phyloP scores from a whole-genome alignment of 371 early-diverging fungal genomes.

The Parasitella parasitica region DNA sequence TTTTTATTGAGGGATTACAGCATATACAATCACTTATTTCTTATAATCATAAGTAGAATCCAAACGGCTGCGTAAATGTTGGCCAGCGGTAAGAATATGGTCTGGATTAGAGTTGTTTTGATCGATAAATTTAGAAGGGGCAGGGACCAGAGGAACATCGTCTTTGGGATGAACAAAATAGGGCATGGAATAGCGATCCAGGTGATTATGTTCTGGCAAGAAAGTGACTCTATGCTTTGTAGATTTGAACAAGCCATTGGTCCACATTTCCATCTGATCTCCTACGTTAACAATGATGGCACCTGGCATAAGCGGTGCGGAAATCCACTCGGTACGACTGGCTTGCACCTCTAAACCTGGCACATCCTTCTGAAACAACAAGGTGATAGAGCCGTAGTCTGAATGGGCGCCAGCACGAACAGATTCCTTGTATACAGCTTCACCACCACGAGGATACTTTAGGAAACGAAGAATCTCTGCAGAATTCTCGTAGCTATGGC shows the following conservation, averaged over 20 bases:
- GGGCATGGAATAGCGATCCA: slow-evolving; percentile 71
- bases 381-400: slow-evolving; percentile 74
- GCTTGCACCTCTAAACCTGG: slow-evolving; percentile 69
- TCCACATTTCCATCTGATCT: slow-evolving; percentile 69
- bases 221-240: slow-evolving; percentile 73
- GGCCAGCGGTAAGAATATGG: slow-evolving; percentile 34
- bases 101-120: background rate
- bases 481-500: slow-evolving; percentile 52
- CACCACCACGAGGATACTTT: slow-evolving; percentile 60
- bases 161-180: slow-evolving; percentile 66
- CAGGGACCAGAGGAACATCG: slow-evolving; percentile 39
- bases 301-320: slow-evolving; percentile 60
- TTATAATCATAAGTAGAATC: slow-evolving; percentile 36
- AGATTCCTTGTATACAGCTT: slow-evolving; percentile 33
- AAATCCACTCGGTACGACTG: slow-evolving; percentile 56
- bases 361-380: slow-evolving; percentile 71
- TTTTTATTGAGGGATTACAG: too few species aligned
- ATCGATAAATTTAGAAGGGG: slow-evolving; percentile 37
- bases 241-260: slow-evolving; percentile 66
- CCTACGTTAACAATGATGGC: slow-evolving; percentile 73
- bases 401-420: slow-evolving; percentile 64
- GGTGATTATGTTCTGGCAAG: slow-evolving; percentile 54
- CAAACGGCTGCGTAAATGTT: slow-evolving; percentile 38
- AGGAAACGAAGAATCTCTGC: slow-evolving; percentile 57
- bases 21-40: background rate